Conservation (phyloP, 208 protist genomes). For the Acanthamoeba healyi region DNA sequence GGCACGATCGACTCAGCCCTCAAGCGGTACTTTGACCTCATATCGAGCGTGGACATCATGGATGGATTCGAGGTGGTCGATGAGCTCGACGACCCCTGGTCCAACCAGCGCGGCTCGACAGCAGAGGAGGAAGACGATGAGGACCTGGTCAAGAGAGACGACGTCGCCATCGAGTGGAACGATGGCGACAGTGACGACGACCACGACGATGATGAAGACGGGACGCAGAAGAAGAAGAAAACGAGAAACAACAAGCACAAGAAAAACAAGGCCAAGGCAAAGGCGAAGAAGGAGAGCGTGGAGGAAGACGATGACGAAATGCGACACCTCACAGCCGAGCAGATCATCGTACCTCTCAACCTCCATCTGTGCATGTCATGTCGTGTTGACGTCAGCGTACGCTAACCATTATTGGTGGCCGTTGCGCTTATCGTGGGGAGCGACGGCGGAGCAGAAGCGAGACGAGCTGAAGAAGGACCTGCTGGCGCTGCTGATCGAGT, state of each 20-base stretch:
- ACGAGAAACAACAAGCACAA: background rate
- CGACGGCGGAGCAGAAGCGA: background rate
- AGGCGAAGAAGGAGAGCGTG: background rate
- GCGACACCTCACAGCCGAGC: constrained; percentile 25
- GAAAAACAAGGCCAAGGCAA: background rate
- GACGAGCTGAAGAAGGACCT: constrained; percentile 49
- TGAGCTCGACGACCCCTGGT: background rate
- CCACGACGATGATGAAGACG: background rate
- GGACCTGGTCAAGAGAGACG: constrained; percentile 1
- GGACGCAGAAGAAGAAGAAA: background rate
- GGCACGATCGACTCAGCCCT: background rate
- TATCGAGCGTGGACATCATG: constrained; percentile 67
- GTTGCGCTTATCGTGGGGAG: background rate
- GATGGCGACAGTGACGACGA: background rate
- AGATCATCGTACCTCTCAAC: background rate
- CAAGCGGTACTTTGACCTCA: constrained; percentile 47
- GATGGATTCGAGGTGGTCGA: constrained; percentile 46
- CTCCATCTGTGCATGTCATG: background rate
- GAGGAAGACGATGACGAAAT: background rate
- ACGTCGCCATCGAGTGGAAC: constrained; percentile 48
- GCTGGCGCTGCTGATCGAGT: constrained; percentile 41
- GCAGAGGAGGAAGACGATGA: background rate
- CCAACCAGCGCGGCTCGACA: too few species aligned
- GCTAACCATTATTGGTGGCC: background rate
- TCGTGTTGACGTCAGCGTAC: background rate